Conservation (phyloP, 768 basidiomycete species). For the Exsudoporus frostii region DNA sequence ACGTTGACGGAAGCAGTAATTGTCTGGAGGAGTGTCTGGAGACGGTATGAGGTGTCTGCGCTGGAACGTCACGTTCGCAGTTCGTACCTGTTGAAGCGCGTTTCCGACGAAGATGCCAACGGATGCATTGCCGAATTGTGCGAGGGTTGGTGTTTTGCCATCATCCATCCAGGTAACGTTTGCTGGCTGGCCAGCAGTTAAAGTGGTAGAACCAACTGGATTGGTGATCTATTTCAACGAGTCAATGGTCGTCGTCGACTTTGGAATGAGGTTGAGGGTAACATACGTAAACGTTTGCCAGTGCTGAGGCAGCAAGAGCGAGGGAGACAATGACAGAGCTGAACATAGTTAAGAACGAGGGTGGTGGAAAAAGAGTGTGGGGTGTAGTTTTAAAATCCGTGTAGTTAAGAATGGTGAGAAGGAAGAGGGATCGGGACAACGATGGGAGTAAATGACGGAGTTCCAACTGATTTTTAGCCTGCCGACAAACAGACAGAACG, state of each 20-base stretch:
- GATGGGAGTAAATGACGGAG: slow-evolving; percentile 25
- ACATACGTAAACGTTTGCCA: slow-evolving; percentile 59
- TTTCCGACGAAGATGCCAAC: slow-evolving; percentile 67
- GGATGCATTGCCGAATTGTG: slow-evolving; percentile 46
- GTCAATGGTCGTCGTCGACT: not conserved
- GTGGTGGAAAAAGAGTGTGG: slow-evolving; percentile 23
- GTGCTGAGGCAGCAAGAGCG: slow-evolving; percentile 48
- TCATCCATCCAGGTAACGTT: slow-evolving; percentile 62
- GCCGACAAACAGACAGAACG: not conserved
- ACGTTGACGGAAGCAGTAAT: slow-evolving; percentile 52
- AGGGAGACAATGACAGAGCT: slow-evolving; percentile 45
- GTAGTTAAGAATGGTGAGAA: not conserved
- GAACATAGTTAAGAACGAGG: slow-evolving; percentile 43
- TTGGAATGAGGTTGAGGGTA: not conserved
- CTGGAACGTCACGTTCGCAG: not conserved
- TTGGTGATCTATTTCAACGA: slow-evolving; percentile 47
- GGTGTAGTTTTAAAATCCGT: slow-evolving; percentile 4
- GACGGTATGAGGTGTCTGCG: not conserved
- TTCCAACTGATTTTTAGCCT: slow-evolving; percentile 24
- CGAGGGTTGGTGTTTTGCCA: slow-evolving; percentile 43
- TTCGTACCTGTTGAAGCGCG: slow-evolving; percentile 52
- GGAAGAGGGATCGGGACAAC: not conserved
- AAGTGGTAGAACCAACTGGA: slow-evolving; percentile 46
- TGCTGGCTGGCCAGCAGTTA: slow-evolving; percentile 47
- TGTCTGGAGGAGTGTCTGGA: slow-evolving; percentile 54